Evolutionary conservation across 1,284 basidiomycete species (phyloP), one percentile per base, ranked within the genome.

Genomic region (Calocybe gambosa): DNA sequence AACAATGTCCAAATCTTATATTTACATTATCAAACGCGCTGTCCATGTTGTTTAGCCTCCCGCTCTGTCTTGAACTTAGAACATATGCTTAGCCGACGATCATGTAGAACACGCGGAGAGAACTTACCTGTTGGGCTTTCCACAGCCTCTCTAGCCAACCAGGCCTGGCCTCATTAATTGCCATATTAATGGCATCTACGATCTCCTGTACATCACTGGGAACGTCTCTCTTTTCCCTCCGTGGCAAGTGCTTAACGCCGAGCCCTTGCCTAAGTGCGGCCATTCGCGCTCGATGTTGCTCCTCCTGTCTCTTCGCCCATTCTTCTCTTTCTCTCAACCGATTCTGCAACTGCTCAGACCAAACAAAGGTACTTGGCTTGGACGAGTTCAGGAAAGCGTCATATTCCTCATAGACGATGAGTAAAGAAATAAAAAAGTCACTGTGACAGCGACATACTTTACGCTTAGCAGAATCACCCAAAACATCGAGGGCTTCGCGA

Each of bases 321-420:
- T 75, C 75, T 38, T 74, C 72, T 41, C 82, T 72, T 26, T 83
- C 81, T 39, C 70, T 71, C 45, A 70, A 69, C n/a, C 77, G 70
- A 21, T 61, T 69, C 20, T 66, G 63, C 48, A 74, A 71, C 35
- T 73, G 70, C 34, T 70, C 66, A 35, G 66, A 62, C 50, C 66
- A 62, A 10, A 54, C 47, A 28, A 50, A 44, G 61, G 60, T 16
- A 55, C 55, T 43, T 65, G 39, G 43, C 7, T 40, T 29, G 29
- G 39, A 62, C 20, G 59, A 54, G 9, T 65, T 62, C 45, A 68
- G 61, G 28, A 66, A 64, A 3, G 63, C 61, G 54, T 82, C 76
- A 53, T 85, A 85, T 28, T 72, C 72, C 82, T 85, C 46, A 29
- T 16, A 34, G 3, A 2, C 13, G n/a, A 13, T 15, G 4, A 34